Evolutionary conservation across 2,329 filamentous ascomycete genomes (phyloP).

Genomic region (Monosporascus sp.): DNA sequence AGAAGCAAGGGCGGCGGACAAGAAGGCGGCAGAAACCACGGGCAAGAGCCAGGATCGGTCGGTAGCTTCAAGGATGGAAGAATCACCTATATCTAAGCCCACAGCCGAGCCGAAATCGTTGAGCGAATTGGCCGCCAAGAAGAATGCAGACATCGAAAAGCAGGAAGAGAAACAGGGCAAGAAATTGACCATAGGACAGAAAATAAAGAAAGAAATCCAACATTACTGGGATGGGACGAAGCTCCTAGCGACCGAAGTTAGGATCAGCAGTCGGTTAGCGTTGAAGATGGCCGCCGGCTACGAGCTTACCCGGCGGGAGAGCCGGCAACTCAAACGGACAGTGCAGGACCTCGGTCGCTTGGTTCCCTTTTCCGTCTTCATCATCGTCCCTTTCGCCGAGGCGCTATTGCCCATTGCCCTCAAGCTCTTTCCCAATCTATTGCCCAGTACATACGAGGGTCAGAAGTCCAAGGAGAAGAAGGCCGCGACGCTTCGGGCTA

Average conservation of each 20-base stretch:
- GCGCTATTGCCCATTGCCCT: conserved; percentile 85
- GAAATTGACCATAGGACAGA: conserved; percentile 84
- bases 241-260: conserved; percentile 84
- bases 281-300: conserved; percentile 98
- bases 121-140: conserved; percentile 58
- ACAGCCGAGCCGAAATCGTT: conserved; percentile 41
- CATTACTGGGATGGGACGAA: conserved; percentile 99
- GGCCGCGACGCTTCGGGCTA: conserved; percentile 72
- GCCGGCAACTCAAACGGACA: conserved; percentile 86
- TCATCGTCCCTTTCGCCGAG: conserved; percentile 95
- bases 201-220: conserved; percentile 86
- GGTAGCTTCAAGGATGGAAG: conserved; percentile 21
- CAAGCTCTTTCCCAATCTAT: conserved; percentile 92
- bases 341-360: conserved; percentile 89
- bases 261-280: conserved; percentile 84
- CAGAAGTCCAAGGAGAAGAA: conserved; percentile 89
- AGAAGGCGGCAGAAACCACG: conserved; percentile 28
- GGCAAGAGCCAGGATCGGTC: conserved; percentile 24
- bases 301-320: conserved; percentile 88
- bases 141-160: conserved; percentile 56
- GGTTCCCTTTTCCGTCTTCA: conserved; percentile 93
- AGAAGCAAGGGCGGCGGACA: conserved; percentile 25
- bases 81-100: conserved; percentile 22
- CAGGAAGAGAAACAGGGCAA: conserved; percentile 70
- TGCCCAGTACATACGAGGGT: conserved; percentile 94